Evolutionary conservation across 257 asterid genomes (phyloP), one percentile per base, ranked within the genome.

Genomic region (Coffea eugenioides): DNA sequence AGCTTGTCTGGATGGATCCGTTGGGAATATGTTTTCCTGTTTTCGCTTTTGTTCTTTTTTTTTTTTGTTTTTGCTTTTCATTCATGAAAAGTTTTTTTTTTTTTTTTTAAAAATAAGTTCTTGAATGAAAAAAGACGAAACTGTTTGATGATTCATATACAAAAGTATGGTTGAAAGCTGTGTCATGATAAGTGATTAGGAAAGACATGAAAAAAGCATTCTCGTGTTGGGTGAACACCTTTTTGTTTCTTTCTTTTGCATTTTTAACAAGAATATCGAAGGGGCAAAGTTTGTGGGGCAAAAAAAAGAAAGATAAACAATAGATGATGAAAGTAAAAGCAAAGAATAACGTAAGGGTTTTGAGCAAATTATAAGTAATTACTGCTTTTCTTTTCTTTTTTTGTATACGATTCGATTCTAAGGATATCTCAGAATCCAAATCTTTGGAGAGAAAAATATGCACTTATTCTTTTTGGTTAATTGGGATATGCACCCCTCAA

Each of bases 1-100:
- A 83, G 69, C 52, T 79, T 79, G 86, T 79, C 83, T 46, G 83
- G 82, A 74, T 83, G 83, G 82, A 74, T 83, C 86, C 83, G 82
- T 83, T 79, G 86, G 39, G 73, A 16, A 56, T 52, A 57, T 52
- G 31, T 39, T 61, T 43, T 11, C 14, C 21, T 73, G 13, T 20
- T 31, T 45, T 23, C 9, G 7, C 0, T 67, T 41, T 39, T 39
- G 43, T 14, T 65, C 43, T n/a, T 65, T 5, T 31, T 31, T 31
- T 31, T 31, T 72, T 71, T 23, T 3, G 3, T 18, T 73, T 15
- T 16, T 52, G 9, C 39, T 45, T 70, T 75, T 57, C 4, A 5
- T 41, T 20, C 10, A 5, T 21, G 11, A 57, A 75, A 59, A 75
- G 69, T 75, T 59, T 1, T 20, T 9, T 16, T 56, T 39, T 39